Percentiles rank a stretch among this genome's conserved stretches.
phyloP scores from a whole-genome alignment of 768 basidiomycete species.

The Pholiota microspora region DNA sequence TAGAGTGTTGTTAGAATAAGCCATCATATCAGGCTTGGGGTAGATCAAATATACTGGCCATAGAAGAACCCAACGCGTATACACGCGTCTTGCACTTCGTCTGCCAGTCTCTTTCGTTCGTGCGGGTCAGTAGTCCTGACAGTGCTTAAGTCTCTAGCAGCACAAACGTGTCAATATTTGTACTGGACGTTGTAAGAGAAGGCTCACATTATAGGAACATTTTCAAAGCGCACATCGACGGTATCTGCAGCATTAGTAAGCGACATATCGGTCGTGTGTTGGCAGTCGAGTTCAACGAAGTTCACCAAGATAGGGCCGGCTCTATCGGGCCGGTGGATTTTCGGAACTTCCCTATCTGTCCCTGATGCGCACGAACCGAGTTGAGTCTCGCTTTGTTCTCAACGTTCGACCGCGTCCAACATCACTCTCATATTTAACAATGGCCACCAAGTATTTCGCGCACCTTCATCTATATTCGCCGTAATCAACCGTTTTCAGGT shows the following conservation, averaged over 20 bases:
- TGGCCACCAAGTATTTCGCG: constrained; percentile 36
- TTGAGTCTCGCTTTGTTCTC: too few species aligned
- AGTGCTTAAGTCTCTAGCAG: constrained; percentile 41
- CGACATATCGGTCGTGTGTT: constrained; percentile 12
- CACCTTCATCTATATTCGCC: background rate
- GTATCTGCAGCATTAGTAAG: constrained; percentile 21
- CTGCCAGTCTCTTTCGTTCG: constrained; percentile 45
- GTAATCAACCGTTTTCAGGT: constrained; percentile 31
- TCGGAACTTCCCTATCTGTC: too few species aligned
- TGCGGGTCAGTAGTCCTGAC: constrained; percentile 35
- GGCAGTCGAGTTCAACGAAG: background rate
- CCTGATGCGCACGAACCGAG: too few species aligned
- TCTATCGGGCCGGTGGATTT: too few species aligned
- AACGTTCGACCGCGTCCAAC: too few species aligned
- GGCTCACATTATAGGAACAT: constrained; percentile 38
- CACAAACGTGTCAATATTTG: background rate
- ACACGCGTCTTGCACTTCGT: constrained; percentile 69
- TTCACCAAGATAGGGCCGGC: too few species aligned
- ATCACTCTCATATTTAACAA: constrained; percentile 11
- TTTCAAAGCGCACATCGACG: constrained; percentile 26
- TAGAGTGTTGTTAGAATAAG: background rate
- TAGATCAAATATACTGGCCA: constrained; percentile 33
- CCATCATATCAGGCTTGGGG: background rate
- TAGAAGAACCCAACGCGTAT: constrained; percentile 78
- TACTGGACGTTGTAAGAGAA: background rate